Evolutionary conservation across 228 moss, liverwort and hornwort genomes (phyloP).

Genomic region (Sphagnum magellanicum): DNA sequence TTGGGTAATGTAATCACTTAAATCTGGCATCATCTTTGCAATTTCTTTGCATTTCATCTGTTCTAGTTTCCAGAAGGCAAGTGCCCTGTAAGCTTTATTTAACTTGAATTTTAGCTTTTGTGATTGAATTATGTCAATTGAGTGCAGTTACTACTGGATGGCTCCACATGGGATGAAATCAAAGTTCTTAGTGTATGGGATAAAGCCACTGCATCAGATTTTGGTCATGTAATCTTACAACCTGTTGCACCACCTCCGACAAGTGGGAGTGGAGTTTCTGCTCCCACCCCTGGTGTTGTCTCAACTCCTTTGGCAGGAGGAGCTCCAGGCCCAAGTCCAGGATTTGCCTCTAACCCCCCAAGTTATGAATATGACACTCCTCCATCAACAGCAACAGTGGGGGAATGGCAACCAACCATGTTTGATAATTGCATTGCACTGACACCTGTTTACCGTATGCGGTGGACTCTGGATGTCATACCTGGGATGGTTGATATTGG

Average conservation of each 20-base stretch:
- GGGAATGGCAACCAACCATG: slow-evolving; percentile 79
- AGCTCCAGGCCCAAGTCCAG: slow-evolving; percentile 24
- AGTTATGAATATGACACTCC: slow-evolving; percentile 21
- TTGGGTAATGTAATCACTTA: no score
- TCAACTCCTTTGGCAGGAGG: slow-evolving; percentile 27
- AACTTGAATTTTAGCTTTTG: not conserved
- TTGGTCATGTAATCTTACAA: slow-evolving; percentile 79
- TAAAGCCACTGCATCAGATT: slow-evolving; percentile 82
- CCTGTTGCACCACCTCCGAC: slow-evolving; percentile 31
- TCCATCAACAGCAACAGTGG: slow-evolving; percentile 20
- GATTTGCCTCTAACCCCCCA: slow-evolving; percentile 21
- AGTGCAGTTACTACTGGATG: slow-evolving; percentile 55
- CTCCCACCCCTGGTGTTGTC: slow-evolving; percentile 2
- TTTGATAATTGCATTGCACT: slow-evolving; percentile 82
- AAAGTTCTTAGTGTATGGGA: slow-evolving; percentile 95
- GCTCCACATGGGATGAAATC: slow-evolving; percentile 63
- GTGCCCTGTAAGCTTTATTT: not conserved
- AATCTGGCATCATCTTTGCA: not conserved
- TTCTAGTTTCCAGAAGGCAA: not conserved
- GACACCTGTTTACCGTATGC: slow-evolving; percentile 54
- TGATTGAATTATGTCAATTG: not conserved
- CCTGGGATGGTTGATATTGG: slow-evolving; percentile 81
- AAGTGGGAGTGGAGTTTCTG: slow-evolving; percentile 17
- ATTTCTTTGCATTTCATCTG: not conserved
- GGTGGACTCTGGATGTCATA: slow-evolving; percentile 76